Conservation (phyloP, 2,329 filamentous ascomycete genomes). For the Phaeosphaeria sp. region DNA sequence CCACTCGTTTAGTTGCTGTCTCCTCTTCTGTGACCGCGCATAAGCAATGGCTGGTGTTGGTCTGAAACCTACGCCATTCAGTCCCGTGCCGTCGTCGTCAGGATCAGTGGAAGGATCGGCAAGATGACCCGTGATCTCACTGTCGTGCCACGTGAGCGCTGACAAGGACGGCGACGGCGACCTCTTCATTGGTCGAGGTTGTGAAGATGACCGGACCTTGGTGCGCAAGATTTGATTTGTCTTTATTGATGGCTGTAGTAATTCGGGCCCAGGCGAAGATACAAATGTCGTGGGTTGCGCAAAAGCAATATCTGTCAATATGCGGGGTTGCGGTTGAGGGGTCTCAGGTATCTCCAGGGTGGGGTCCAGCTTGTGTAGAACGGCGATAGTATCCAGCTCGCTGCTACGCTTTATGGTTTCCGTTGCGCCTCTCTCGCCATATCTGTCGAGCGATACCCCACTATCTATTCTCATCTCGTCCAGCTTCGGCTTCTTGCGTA, state of each 20-base stretch:
- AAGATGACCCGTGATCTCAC: conserved; percentile 67
- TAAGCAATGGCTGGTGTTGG: conserved; percentile 66
- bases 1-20: conserved; percentile 66
- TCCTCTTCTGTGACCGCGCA: conserved; percentile 61
- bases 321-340: conserved; percentile 43
- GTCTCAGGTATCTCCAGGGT: conserved; percentile 38
- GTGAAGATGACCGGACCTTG: conserved; percentile 15
- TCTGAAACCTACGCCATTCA: conserved; percentile 69
- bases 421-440: conserved; percentile 8
- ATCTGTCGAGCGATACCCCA: conserved; percentile 17
- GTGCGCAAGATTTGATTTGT: conserved; percentile 7
- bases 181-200: conserved; percentile 28
- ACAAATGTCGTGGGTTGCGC: conserved; percentile 37
- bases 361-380: conserved; percentile 2
- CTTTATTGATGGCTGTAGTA: conserved; percentile 8
- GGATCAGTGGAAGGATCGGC: conserved; percentile 58
- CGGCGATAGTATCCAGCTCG: conserved; percentile 11
- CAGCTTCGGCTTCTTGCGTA: conserved; percentile 47
- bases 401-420: conserved; percentile 3
- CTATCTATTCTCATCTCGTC: conserved; percentile 31
- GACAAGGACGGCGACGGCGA: conserved; percentile 42
- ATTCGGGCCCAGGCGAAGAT: conserved; percentile 17
- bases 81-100: conserved; percentile 67
- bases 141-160: conserved; percentile 62
- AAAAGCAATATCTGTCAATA: conserved; percentile 38